Evolutionary conservation across 345 rosid genomes (phyloP), one percentile per base, ranked within the genome.

Genomic region (Leavenworthia alabamica): DNA sequence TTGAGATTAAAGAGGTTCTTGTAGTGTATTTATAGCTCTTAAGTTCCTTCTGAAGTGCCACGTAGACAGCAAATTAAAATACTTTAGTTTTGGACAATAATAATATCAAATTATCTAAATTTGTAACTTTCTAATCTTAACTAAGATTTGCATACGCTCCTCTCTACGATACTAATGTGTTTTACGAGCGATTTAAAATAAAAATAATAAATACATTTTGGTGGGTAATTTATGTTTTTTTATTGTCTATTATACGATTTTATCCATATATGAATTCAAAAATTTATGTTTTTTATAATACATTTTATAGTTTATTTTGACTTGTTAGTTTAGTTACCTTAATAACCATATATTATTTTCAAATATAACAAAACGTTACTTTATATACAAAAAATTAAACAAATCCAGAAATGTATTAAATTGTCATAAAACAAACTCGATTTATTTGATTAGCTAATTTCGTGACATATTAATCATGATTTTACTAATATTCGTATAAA

Each of bases 21-120:
- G 60, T 33, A 56, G 53, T 27, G 66, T 67, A 55, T 64, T 72
- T 88, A 77, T 82, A 64, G 33, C 19, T 29, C 26, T 35, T 52
- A 11, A 36, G 48, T 20, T 50, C 31, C 10, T 51, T 54, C 7
- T 37, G n/a, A 17, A 44, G 57, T 70, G 83, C 74, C 82, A 77
- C 75, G 80, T 80, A 60, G 2, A 7, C 17, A 33, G 52, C 62
- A 40, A 62, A 62, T 44, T 41, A 56, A 60, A 48, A 56, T 62
- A 61, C 39, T 24, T 60, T 28, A 28, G 42, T 24, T n/a, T 52
- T 1, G 45, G 74, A 45, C 61, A 47, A 46, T 36, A 47, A 46
- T 36, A 36, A 52, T 44, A 13, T 33, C 50, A 45, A 24, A 27
- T 70, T 15, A 61, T 43, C 44, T 54, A 24, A 28, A 13, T 4